phyloP scores from a whole-genome alignment of 306 rosid species.

The Cyclanthera cordifolia region DNA sequence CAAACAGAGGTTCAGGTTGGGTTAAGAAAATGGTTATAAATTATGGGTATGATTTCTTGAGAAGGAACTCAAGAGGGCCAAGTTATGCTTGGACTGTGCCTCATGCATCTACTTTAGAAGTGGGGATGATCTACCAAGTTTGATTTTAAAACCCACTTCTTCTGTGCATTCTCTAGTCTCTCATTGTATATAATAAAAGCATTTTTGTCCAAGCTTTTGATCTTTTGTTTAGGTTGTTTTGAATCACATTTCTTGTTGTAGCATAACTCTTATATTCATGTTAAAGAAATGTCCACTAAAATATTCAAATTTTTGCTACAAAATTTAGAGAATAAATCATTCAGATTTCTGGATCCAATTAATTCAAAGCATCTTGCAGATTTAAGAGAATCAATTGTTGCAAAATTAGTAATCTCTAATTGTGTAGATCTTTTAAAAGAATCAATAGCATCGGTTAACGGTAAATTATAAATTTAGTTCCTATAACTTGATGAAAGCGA shows the following conservation, averaged over 20 bases:
- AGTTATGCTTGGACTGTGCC: slow-evolving; percentile 72
- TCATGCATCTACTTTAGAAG: slow-evolving; percentile 89
- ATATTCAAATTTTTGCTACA: too few relatives aligned
- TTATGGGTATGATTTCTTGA: slow-evolving; percentile 76
- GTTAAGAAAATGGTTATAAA: slow-evolving; percentile 63
- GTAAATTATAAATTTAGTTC: too few relatives aligned
- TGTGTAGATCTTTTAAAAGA: too few relatives aligned
- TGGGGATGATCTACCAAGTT: slow-evolving; percentile 83
- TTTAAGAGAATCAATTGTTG: too few relatives aligned
- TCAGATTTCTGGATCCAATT: too few relatives aligned
- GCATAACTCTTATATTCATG: too few relatives aligned
- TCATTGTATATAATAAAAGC: slow-evolving; percentile 12
- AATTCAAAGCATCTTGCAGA: too few relatives aligned
- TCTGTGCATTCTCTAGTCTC: slow-evolving; percentile 5
- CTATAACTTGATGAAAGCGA: too few relatives aligned
- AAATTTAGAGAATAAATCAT: too few relatives aligned
- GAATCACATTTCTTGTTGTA: background rate
- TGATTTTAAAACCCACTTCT: slow-evolving; percentile 8
- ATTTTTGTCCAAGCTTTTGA: background rate
- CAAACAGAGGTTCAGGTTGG: slow-evolving; percentile 84
- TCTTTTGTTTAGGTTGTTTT: background rate
- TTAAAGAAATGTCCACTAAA: too few relatives aligned
- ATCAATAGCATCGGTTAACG: too few relatives aligned
- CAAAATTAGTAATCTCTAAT: too few relatives aligned
- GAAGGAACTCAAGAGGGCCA: slow-evolving; percentile 90